phyloP scores from a whole-genome alignment of 2,329 filamentous ascomycete genomes.

The Ilyonectria mors-panacis region DNA sequence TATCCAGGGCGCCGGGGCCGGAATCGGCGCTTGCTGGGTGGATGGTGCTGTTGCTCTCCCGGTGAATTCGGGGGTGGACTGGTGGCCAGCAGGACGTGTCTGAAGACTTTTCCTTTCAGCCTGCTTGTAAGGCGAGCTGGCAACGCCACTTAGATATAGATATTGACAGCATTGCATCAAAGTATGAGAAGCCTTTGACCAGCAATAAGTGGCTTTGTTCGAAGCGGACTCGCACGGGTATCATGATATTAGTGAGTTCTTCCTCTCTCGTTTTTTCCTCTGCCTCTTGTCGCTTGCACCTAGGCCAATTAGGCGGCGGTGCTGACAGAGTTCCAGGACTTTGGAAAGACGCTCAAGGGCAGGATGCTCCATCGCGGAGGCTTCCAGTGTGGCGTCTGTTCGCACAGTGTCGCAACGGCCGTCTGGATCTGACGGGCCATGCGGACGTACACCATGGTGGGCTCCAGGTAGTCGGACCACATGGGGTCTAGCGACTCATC shows the following conservation, averaged over 20 bases:
- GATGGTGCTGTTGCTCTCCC: conserved; percentile 1
- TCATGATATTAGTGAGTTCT: not conserved
- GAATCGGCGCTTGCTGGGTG: conserved; percentile 16
- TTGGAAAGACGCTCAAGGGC: conserved; percentile 47
- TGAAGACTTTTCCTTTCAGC: not conserved
- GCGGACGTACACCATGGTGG: conserved; percentile 51
- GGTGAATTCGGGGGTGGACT: not conserved
- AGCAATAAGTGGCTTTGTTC: not conserved
- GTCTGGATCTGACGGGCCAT: conserved; percentile 56
- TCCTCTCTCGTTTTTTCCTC: conserved; percentile 1
- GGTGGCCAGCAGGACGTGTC: not conserved
- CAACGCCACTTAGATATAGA: not conserved
- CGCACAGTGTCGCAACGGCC: conserved; percentile 53
- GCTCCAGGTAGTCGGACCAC: conserved; percentile 48
- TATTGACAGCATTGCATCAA: not conserved
- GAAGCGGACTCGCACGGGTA: not conserved
- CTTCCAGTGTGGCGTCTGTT: conserved; percentile 50
- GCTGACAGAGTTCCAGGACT: conserved; percentile 18
- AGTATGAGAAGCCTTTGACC: not conserved
- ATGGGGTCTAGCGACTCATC: conserved; percentile 53
- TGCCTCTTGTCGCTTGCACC: not conserved
- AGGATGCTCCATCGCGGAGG: conserved; percentile 58
- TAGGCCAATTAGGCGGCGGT: not conserved
- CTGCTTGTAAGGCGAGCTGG: not conserved
- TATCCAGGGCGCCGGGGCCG: conserved; percentile 2